A percentile compares a stretch with the other conserved stretches of the same genome.
Conservation (phyloP, 2,329 filamentous ascomycete species). For the Venturiaceae sp. region DNA sequence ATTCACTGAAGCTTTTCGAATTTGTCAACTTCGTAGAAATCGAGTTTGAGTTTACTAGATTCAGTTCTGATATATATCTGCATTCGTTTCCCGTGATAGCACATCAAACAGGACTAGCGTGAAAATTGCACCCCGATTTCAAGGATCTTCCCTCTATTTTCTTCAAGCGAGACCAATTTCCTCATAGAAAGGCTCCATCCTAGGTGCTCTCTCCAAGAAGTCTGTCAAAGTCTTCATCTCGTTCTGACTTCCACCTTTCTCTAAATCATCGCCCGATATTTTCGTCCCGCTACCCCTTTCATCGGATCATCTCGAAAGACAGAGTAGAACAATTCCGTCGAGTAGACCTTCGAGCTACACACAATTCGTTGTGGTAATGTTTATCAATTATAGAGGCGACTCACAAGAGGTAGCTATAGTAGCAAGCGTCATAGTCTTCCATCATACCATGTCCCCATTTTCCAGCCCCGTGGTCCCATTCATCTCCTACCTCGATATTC, state of each 20-base stretch:
- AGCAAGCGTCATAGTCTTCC: slow-evolving; percentile 47
- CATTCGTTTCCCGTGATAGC: no score
- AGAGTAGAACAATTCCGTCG: slow-evolving; percentile 43
- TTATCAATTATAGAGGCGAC: neutral
- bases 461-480: slow-evolving; percentile 43
- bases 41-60: no score
- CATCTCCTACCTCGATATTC: slow-evolving; percentile 22
- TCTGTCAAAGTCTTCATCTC: slow-evolving; percentile 43
- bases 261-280: slow-evolving; percentile 41
- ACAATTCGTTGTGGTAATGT: neutral
- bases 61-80: no score
- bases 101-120: no score
- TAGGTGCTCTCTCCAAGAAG: slow-evolving; percentile 44
- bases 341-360: slow-evolving; percentile 37
- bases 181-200: slow-evolving; percentile 40
- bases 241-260: slow-evolving; percentile 44
- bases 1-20: no score
- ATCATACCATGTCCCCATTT: slow-evolving; percentile 46
- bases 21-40: no score
- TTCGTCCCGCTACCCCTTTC: slow-evolving; percentile 35
- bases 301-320: slow-evolving; percentile 42
- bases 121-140: neutral
- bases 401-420: slow-evolving; percentile 43
- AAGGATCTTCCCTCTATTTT: neutral
- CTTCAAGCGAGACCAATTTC: slow-evolving; percentile 21